These are phyloP conservation scores for Alternaria triticina DNA, from an alignment of 2,329 filamentous ascomycete genomes.

Conservation along the genomic window DNA sequence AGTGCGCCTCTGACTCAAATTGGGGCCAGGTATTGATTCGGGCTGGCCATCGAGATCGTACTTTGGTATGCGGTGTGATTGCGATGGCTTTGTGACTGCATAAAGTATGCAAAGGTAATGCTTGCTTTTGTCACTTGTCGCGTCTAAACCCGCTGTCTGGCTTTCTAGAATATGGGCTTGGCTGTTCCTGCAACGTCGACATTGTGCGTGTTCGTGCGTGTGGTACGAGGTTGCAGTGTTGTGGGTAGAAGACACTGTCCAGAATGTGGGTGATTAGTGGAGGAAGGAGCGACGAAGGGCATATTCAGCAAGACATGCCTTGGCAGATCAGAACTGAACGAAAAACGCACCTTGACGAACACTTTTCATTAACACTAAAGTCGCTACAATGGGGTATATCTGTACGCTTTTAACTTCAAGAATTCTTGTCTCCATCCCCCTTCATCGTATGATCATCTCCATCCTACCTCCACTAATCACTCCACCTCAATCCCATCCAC, in stretches of 20 bases:
- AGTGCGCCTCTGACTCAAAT: background rate
- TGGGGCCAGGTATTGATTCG: background rate
- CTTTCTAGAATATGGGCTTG: too few species aligned
- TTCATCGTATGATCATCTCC: too few species aligned
- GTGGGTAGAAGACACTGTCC: background rate
- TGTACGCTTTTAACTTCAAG: background rate
- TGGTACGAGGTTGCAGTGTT: background rate
- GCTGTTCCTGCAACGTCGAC: too few species aligned
- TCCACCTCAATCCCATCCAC: slow-evolving; percentile 27
- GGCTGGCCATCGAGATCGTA: background rate
- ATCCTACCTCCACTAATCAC: background rate
- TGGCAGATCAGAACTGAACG: background rate
- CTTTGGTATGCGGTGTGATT: background rate
- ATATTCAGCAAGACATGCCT: background rate
- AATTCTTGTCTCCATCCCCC: too few species aligned
- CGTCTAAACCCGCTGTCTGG: too few species aligned
- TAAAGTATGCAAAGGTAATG: background rate
- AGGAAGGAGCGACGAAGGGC: background rate
- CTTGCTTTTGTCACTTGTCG: background rate
- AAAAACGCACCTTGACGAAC: background rate
- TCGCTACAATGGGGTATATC: slow-evolving; percentile 6
- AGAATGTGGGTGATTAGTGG: background rate
- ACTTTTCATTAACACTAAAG: background rate
- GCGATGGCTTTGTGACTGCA: background rate
- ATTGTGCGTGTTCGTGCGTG: background rate